These are phyloP conservation scores for Penstemon newberryi DNA, from an alignment of 257 asterid genomes.

Conservation along the genomic window DNA sequence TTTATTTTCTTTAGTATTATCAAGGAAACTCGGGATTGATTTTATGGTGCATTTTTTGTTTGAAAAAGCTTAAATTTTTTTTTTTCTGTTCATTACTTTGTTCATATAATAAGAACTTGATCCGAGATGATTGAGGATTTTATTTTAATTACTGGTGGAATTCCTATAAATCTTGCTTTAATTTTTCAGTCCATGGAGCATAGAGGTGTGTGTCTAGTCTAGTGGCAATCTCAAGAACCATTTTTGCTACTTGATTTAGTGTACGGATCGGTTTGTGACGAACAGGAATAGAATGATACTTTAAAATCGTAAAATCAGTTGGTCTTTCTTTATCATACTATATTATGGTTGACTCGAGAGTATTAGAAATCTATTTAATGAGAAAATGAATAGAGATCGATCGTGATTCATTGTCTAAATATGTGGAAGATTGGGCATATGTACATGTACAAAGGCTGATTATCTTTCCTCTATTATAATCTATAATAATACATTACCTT, in stretches of 20 bases:
- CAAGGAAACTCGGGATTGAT: too few relatives aligned
- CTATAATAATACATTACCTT: too few relatives aligned
- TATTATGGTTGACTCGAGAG: not conserved
- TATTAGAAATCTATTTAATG: not conserved
- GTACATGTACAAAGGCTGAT: too few relatives aligned
- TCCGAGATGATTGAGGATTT: not conserved
- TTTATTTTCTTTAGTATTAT: not conserved
- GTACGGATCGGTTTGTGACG: not conserved
- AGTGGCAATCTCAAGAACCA: not conserved
- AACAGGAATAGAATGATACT: not conserved
- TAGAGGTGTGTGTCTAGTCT: not conserved
- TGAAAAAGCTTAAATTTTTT: not conserved
- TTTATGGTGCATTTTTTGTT: not conserved
- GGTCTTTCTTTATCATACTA: not conserved
- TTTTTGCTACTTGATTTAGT: conserved; percentile 1
- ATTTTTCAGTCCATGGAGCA: not conserved
- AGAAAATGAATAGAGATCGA: not conserved
- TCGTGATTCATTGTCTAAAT: not conserved
- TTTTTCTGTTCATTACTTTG: not conserved
- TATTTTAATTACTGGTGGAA: not conserved
- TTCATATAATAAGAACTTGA: not conserved
- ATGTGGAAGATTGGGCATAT: conserved; percentile 1
- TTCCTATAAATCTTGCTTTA: not conserved
- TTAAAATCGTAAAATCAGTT: not conserved
- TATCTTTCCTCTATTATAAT: too few relatives aligned